Evolutionary conservation across 805 yeast species (phyloP).

Genomic region (Lachancea sp.): DNA sequence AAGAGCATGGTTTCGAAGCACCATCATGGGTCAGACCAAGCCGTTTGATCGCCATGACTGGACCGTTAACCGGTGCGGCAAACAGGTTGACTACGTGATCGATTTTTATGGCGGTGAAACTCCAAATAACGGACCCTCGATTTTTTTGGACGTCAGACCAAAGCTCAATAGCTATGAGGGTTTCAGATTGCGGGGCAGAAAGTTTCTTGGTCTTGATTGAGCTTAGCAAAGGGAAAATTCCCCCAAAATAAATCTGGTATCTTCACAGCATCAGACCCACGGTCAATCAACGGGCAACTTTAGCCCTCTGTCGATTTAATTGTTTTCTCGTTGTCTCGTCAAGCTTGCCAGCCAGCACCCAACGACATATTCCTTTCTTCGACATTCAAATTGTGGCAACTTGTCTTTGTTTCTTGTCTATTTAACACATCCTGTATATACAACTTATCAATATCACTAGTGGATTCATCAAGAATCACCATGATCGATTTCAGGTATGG

Average conservation of each 20-base stretch:
- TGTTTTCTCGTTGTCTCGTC: too few relatives aligned
- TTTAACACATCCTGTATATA: slow-evolving; percentile 3
- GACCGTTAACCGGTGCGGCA: slow-evolving; percentile 82
- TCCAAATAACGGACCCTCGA: slow-evolving; percentile 40
- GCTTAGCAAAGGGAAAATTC: too few relatives aligned
- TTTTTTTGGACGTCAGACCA: slow-evolving; percentile 87
- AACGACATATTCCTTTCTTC: too few relatives aligned
- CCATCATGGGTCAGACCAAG: slow-evolving; percentile 57
- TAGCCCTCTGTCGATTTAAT: too few relatives aligned
- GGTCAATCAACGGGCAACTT: too few relatives aligned
- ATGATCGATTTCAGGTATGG: neutral
- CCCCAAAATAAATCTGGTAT: too few relatives aligned
- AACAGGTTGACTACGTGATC: slow-evolving; percentile 78
- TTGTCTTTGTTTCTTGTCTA: neutral
- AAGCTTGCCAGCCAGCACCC: too few relatives aligned
- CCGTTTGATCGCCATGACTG: slow-evolving; percentile 98
- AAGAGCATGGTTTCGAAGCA: slow-evolving; percentile 63
- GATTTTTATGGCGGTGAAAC: slow-evolving; percentile 63
- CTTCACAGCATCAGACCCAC: neutral
- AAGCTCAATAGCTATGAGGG: slow-evolving; percentile 82
- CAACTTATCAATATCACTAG: neutral
- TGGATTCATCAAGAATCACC: neutral
- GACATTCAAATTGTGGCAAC: too few relatives aligned
- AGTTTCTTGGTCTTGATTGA: slow-evolving; percentile 47
- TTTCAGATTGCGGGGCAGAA: slow-evolving; percentile 54